A percentile compares a stretch with the other conserved stretches of the same genome.
Conservation (phyloP, 352 stramenopile genomes). For the Globisporangium solare region DNA sequence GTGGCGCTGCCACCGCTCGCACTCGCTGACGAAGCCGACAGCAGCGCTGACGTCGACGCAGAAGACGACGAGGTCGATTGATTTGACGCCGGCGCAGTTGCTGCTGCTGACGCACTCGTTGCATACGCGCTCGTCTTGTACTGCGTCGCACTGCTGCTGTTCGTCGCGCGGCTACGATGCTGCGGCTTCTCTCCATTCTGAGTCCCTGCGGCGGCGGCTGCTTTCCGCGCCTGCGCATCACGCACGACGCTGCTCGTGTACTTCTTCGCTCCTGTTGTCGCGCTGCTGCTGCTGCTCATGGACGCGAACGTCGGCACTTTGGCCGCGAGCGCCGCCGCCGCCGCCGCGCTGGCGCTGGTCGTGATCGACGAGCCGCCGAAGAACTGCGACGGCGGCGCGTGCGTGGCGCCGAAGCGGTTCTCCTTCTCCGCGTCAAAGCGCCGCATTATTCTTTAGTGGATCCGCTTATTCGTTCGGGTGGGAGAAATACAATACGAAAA, state of each 20-base stretch:
- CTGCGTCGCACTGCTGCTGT: neutral
- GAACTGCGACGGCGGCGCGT: constrained; percentile 16
- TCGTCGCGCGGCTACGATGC: constrained; percentile 4
- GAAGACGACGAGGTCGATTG: too few species aligned
- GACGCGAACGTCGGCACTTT: constrained; percentile 6
- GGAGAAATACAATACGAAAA: too few species aligned
- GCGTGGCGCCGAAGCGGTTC: constrained; percentile 29
- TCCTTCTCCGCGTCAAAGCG: constrained; percentile 68
- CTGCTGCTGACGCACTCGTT: too few species aligned
- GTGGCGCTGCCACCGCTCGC: neutral
- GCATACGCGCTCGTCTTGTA: too few species aligned
- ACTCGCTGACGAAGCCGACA: neutral
- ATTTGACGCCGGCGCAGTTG: too few species aligned
- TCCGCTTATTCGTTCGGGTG: neutral
- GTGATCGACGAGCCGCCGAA: constrained; percentile 16
- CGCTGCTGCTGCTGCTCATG: constrained; percentile 11
- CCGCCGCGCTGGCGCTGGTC: constrained; percentile 17
- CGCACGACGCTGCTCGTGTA: neutral
- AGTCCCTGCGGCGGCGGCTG: neutral
- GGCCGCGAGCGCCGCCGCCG: constrained; percentile 15
- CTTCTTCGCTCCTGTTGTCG: constrained; percentile 4
- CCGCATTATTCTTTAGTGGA: constrained; percentile 46
- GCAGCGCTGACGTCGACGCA: too few species aligned
- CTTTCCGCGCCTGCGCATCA: constrained; percentile 6
- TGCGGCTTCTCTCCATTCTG: constrained; percentile 9